Conservation (phyloP, 139 green algal species). For the Pseudopediastrum boryanum region DNA sequence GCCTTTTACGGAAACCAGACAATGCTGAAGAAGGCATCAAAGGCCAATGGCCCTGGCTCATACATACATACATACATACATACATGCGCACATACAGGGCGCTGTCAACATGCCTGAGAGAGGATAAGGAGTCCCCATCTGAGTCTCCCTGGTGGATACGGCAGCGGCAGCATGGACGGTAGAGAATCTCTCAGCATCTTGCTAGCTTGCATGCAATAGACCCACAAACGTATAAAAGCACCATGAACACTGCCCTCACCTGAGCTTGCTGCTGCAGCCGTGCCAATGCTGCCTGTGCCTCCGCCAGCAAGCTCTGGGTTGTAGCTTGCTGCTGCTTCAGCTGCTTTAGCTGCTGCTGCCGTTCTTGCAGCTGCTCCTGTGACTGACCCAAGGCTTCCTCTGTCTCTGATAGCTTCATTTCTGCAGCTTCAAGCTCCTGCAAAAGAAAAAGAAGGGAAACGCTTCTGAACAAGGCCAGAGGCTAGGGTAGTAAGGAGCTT, state of each 20-base stretch:
- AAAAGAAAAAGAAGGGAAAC: neutral
- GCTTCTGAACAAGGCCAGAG: no score
- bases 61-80: neutral
- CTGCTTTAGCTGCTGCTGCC: slow-evolving; percentile 14
- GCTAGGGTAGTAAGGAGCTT: no score
- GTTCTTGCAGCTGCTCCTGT: neutral
- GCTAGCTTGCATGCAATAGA: no score
- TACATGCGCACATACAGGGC: neutral
- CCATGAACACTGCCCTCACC: neutral
- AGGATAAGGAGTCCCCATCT: no score
- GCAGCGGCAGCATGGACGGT: no score
- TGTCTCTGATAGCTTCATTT: slow-evolving; percentile 26
- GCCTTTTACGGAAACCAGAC: no score
- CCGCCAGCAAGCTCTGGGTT: no score
- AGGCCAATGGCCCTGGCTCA: neutral
- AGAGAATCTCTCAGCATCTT: no score
- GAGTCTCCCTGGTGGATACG: no score
- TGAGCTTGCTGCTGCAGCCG: slow-evolving; percentile 8
- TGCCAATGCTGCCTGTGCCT: no score
- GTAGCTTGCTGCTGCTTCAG: slow-evolving; percentile 11
- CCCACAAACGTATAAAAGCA: neutral
- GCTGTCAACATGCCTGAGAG: neutral
- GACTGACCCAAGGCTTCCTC: slow-evolving; percentile 17
- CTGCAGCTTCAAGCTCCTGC: slow-evolving; percentile 15
- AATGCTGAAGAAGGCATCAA: neutral